A percentile compares a stretch with the other conserved stretches of the same genome.
phyloP scores from a whole-genome alignment of 345 rosid genomes.

The Heritiera fomes region DNA sequence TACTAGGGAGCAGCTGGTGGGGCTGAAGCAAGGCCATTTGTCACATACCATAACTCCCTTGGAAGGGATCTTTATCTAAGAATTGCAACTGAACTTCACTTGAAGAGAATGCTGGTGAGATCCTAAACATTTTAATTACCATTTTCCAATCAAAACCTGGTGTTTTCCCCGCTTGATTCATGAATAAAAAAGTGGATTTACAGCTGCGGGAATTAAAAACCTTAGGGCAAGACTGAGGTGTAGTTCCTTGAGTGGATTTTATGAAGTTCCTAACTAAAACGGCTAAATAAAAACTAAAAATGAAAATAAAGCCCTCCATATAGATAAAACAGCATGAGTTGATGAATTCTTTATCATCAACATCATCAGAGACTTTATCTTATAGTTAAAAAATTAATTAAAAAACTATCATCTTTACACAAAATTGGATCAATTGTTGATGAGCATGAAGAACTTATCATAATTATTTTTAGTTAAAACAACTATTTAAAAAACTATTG shows the following conservation, averaged over 20 bases:
- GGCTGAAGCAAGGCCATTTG: conserved; percentile 97
- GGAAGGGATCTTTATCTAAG: conserved; percentile 88
- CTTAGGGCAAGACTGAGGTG: neutral
- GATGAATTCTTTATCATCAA: neutral
- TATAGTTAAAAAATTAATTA: neutral
- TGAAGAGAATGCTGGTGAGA: conserved; percentile 96
- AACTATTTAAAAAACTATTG: no score
- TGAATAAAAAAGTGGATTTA: neutral
- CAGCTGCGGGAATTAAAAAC: neutral
- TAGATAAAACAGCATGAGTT: neutral
- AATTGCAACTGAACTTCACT: conserved; percentile 97
- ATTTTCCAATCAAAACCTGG: neutral
- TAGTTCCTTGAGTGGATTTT: neutral
- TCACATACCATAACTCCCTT: conserved; percentile 90
- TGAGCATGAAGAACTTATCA: neutral
- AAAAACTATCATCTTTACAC: neutral
- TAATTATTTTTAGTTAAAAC: neutral
- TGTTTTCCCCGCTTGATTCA: neutral
- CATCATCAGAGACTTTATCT: no score
- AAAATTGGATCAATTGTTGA: neutral
- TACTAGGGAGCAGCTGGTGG: conserved; percentile 99
- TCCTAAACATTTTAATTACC: conserved; percentile 1
- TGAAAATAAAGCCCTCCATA: neutral
- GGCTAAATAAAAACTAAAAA: neutral
- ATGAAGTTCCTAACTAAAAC: neutral